A percentile compares a stretch with the other conserved stretches of the same genome.
phyloP scores from a whole-genome alignment of 345 rosid species.

The Lepidium aucheri region DNA sequence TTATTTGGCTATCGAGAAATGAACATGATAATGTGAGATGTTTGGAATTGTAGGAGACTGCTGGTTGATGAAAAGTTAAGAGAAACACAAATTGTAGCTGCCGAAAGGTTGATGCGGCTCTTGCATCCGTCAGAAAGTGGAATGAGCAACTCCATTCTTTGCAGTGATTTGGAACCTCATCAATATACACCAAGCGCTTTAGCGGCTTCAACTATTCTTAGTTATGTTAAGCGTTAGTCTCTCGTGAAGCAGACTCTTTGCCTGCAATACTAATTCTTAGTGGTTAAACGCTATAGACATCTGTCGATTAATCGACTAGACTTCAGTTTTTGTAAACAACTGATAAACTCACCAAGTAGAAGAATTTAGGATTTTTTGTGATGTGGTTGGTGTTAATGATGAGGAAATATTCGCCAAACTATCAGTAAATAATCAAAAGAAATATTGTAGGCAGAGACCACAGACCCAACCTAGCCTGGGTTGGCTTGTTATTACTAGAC shows the following conservation, averaged over 20 bases:
- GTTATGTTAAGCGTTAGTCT: conserved; percentile 28
- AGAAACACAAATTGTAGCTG: conserved; percentile 53
- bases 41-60: conserved; percentile 44
- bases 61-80: conserved; percentile 33
- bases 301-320: neutral
- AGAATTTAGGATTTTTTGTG: no score
- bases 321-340: neutral
- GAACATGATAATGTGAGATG: neutral
- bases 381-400: no score
- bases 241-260: neutral
- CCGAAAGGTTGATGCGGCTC: conserved; percentile 46
- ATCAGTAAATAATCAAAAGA: conserved; percentile 4
- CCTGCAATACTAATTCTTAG: neutral
- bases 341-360: no score
- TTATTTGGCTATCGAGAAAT: neutral
- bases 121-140: conserved; percentile 38
- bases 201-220: conserved; percentile 61
- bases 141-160: conserved; percentile 7
- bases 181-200: conserved; percentile 47
- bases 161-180: conserved; percentile 11
- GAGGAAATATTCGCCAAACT: no score
- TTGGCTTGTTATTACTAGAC: conserved; percentile 62
- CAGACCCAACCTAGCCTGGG: conserved; percentile 45
- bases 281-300: no score
- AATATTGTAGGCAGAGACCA: conserved; percentile 45